Conservation (phyloP, 2,329 filamentous ascomycete species). For the Huntiella omanensis region DNA sequence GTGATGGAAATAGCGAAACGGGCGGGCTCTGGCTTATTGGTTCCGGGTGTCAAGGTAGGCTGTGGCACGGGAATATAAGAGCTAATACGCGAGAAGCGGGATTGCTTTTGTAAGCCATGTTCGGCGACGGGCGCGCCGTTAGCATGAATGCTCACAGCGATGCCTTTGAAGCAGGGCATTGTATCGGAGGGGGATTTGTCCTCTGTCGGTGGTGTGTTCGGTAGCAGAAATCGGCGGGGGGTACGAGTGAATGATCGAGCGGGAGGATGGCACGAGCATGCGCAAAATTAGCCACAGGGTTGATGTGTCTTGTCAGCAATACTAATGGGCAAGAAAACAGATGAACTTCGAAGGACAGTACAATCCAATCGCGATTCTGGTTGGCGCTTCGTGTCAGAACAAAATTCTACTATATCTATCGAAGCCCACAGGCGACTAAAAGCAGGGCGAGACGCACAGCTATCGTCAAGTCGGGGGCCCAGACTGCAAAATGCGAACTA, state of each 20-base stretch:
- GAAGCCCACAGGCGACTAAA: too few species aligned
- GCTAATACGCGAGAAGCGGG: conserved; percentile 77
- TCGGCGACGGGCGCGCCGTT: conserved; percentile 68
- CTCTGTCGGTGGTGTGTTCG: not conserved
- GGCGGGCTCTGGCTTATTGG: conserved; percentile 70
- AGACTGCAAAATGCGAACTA: too few species aligned
- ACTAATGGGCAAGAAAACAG: too few species aligned
- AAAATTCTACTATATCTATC: too few species aligned
- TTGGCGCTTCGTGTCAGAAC: too few species aligned
- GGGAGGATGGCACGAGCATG: not conserved
- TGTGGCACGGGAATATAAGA: conserved; percentile 93
- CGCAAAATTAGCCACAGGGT: not conserved
- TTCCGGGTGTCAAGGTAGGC: conserved; percentile 44
- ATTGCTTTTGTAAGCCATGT: conserved; percentile 88
- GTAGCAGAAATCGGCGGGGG: not conserved
- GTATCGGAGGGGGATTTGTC: conserved; percentile 15
- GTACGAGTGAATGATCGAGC: not conserved
- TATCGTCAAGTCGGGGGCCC: too few species aligned
- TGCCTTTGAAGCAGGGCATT: conserved; percentile 97
- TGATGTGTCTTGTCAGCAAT: too few species aligned
- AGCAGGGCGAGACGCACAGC: too few species aligned
- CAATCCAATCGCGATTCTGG: too few species aligned
- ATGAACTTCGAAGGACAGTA: too few species aligned
- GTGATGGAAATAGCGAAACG: conserved; percentile 98
- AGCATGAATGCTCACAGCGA: conserved; percentile 90